Conservation (phyloP, 257 asterid species). For the Rhazya stricta region DNA sequence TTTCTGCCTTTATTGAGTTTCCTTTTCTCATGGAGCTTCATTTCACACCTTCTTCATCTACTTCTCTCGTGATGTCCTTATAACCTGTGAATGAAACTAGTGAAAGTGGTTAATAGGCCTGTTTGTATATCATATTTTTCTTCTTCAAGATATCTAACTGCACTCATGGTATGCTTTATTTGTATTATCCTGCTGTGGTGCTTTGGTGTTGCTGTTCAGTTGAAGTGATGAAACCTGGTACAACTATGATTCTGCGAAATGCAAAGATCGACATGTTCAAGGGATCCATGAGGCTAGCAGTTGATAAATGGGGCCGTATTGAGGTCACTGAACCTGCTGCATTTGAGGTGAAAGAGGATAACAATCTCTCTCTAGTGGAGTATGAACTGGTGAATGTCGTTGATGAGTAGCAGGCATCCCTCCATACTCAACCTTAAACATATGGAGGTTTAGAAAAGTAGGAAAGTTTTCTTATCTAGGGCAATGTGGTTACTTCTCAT, state of each 20-base stretch:
- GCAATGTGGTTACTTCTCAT: background rate
- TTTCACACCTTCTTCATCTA: background rate
- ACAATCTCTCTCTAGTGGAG: constrained; percentile 60
- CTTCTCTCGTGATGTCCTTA: background rate
- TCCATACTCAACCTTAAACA: background rate
- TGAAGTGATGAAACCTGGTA: constrained; percentile 55
- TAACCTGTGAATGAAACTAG: background rate
- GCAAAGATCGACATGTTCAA: constrained; percentile 72
- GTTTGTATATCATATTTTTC: background rate
- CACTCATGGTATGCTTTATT: background rate
- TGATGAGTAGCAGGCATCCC: constrained; percentile 16
- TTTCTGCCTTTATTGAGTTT: background rate
- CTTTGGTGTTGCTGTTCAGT: constrained; percentile 29
- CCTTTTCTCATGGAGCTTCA: background rate
- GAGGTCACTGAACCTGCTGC: constrained; percentile 53
- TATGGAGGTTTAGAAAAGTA: background rate
- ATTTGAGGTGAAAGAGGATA: constrained; percentile 51
- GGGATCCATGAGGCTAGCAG: constrained; percentile 66
- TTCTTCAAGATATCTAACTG: background rate
- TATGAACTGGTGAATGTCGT: constrained; percentile 59
- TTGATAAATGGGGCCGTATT: constrained; percentile 70
- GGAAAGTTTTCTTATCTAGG: constrained; percentile 2
- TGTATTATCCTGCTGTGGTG: background rate
- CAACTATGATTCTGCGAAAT: constrained; percentile 49
- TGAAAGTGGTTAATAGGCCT: background rate